Base-by-base conservation (phyloP, 371 early-diverging fungal genomes). In the Rhizopus sp. region DNA sequence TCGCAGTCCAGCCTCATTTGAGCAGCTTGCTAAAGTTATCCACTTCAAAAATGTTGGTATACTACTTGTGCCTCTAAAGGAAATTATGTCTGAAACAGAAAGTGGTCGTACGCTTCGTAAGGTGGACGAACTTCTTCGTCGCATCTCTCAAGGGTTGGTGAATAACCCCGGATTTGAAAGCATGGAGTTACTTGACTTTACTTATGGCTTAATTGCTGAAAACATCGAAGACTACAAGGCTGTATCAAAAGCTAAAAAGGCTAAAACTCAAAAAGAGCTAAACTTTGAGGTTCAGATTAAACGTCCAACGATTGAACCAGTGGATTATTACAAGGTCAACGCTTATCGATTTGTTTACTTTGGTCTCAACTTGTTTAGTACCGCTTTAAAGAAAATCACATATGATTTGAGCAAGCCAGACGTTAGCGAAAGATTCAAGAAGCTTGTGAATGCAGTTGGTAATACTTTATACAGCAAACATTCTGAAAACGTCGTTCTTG, bases 341-440 rank as follows among this genome's bases (percentile, higher is more conserved):
- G 91, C 92, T 2, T 87, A 94, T 64, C 79, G 89, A 10, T 95
- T 98, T 70, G 91, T 95, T 42, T 89, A 90, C 55, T 96, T 98
- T 83, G 98, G 98, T 4, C 70, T 97, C 13, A 78, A 83, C 29
- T 73, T 96, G 15, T 73, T 91, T 53, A 75, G 88, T 12, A 76
- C 88, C 1, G 83, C 87, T 1, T 64, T 94, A 44, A 83, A 81
- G 54, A 83, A 86, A 54, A 85, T 85, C 60, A 82, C 84, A 59
- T 83, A 93, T 54, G 79, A 86, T 60, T 63, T 78, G 4, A 69
- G 68, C 6, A 68, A 79, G 5, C 49, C 69, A 0, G 83, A 82
- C 31, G 83, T 90, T 44, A 47, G 86, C 34, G 64, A 74, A 0
- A 78, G 93, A 68, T 62, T 97, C 41, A 87, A 91, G 63, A 88